These are phyloP conservation scores for Aurinia saxatilis DNA, from an alignment of 345 rosid species.

Conservation along the genomic window DNA sequence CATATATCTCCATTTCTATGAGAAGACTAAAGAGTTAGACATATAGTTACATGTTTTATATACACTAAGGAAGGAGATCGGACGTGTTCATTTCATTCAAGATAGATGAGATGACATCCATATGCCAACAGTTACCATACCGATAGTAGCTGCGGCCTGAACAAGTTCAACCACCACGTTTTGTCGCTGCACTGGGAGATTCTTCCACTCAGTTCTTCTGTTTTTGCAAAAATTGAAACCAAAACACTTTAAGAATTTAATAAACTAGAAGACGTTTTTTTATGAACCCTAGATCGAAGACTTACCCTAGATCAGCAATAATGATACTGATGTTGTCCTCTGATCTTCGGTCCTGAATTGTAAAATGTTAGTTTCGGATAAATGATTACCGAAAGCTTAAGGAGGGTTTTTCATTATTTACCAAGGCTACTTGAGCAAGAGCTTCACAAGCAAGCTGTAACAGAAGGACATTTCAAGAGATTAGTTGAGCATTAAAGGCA, in stretches of 20 bases:
- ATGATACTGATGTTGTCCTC: conserved; percentile 75
- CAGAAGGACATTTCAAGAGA: conserved; percentile 9
- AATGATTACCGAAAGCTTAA: not conserved
- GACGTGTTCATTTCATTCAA: conserved; percentile 20
- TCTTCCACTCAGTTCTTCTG: conserved; percentile 70
- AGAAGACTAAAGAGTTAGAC: conserved; percentile 8
- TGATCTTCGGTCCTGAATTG: conserved; percentile 57
- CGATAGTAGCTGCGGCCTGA: conserved; percentile 74
- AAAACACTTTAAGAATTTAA: not conserved
- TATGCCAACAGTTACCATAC: conserved; percentile 63
- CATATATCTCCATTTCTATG: conserved; percentile 12
- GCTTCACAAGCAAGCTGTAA: conserved; percentile 84
- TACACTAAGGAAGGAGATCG: conserved; percentile 12
- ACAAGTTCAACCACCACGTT: conserved; percentile 49
- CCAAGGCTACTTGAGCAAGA: conserved; percentile 74
- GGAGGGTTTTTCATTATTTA: conserved; percentile 23
- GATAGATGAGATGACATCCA: conserved; percentile 68
- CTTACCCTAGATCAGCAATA: conserved; percentile 85
- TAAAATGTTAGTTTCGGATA: conserved; percentile 4
- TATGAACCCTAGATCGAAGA: not conserved
- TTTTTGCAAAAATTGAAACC: conserved; percentile 1
- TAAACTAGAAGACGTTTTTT: not conserved
- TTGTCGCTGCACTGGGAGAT: conserved; percentile 49
- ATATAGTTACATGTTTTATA: conserved; percentile 17
- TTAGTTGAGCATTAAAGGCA: not conserved